Conservation (phyloP, 176 grass and related monocot genomes). For the Oryza meridionalis region DNA sequence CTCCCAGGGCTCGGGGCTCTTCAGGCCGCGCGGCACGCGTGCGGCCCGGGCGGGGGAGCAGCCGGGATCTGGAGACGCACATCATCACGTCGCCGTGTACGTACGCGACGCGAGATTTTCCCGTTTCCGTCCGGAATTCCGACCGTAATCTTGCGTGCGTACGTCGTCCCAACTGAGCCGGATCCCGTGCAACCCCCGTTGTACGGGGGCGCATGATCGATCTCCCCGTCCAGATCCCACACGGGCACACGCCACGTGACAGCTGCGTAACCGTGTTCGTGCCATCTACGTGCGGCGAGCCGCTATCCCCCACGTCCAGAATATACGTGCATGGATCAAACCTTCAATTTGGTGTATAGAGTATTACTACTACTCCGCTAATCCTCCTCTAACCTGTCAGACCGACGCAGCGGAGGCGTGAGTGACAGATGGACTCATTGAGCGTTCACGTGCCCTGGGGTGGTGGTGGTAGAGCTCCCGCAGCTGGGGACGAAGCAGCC, state of each 20-base stretch:
- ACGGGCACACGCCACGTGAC: background rate
- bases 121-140: background rate
- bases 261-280: background rate
- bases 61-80: conserved; percentile 23
- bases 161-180: background rate
- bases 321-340: background rate
- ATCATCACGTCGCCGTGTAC: conserved; percentile 6
- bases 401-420: conserved; percentile 14
- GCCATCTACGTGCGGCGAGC: background rate
- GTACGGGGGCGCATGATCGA: background rate
- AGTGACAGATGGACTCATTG: conserved; percentile 31
- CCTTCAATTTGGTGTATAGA: background rate
- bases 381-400: background rate
- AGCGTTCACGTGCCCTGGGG: conserved; percentile 12
- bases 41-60: conserved; percentile 31
- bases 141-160: background rate
- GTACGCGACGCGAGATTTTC: background rate
- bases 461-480: background rate
- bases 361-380: background rate
- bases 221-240: no score
- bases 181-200: background rate
- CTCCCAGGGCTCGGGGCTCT: background rate
- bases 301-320: background rate
- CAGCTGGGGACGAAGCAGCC: conserved; percentile 6
- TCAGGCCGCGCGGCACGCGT: background rate